Evolutionary conservation across 768 basidiomycete species (phyloP).

Genomic region (Russula vinacea): DNA sequence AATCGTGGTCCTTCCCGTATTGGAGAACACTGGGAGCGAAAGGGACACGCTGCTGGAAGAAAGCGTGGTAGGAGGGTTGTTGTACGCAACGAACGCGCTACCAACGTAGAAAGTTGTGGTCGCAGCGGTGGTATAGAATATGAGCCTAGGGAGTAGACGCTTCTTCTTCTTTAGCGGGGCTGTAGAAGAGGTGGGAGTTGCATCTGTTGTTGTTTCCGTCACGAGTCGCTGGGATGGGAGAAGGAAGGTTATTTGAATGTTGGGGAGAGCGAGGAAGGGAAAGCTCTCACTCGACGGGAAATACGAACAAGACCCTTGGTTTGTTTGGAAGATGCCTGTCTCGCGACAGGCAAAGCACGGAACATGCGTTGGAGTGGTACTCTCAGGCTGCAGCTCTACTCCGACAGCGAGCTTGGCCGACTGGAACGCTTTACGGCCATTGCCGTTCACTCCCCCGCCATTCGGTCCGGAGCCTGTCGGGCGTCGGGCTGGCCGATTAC

Average conservation of each 20-base stretch:
- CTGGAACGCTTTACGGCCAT: not conserved
- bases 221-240: slow-evolving; percentile 52
- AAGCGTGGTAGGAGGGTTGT: slow-evolving; percentile 75
- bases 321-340: slow-evolving; percentile 45
- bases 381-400: not conserved
- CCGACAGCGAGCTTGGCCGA: not conserved
- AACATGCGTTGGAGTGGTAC: slow-evolving; percentile 39
- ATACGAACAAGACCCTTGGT: slow-evolving; percentile 51
- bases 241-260: slow-evolving; percentile 11
- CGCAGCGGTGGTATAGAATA: slow-evolving; percentile 65
- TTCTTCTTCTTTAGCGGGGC: slow-evolving; percentile 51
- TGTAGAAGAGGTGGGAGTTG: slow-evolving; percentile 36
- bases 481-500: not conserved
- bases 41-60: slow-evolving; percentile 81
- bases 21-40: slow-evolving; percentile 74
- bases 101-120: slow-evolving; percentile 78
- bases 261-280: slow-evolving; percentile 14
- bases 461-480: too few species aligned
- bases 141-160: slow-evolving; percentile 52
- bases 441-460: not conserved
- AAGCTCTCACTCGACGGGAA: slow-evolving; percentile 53
- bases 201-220: slow-evolving; percentile 43
- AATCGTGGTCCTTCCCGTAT: slow-evolving; percentile 72
- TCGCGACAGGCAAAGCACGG: slow-evolving; percentile 56
- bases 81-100: slow-evolving; percentile 75